Base-by-base conservation (phyloP, 495 filamentous ascomycete species). In the Daldinia grandis region DNA sequence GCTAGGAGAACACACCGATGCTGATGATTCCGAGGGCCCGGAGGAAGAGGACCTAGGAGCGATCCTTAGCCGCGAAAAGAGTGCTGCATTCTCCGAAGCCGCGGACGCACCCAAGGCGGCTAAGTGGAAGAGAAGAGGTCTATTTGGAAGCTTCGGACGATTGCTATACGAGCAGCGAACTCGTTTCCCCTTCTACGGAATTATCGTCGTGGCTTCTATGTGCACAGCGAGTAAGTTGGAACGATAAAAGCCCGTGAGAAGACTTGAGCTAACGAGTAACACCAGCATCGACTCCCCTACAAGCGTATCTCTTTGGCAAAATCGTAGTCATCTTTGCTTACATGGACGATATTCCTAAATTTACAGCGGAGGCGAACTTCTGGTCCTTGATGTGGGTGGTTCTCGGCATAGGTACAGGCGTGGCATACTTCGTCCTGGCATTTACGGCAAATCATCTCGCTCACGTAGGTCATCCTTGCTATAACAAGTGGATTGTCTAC, bases 371-470 rank as follows among this genome's bases (percentile, higher is more conserved):
- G 33, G 76, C 75, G 5, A 77, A 76, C 10, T 85, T 84, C 68
- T 85, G 83, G 83, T 76, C 80, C 25, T 74, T 82, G 74, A 85
- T 85, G 80, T 85, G 81, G 81, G 68, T 80, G 19, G 59, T 81
- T 7, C 76, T 85, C 30, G 82, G 80, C 1, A 78, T 78, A n/a
- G 74, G 67, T 5, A 66, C 81, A 4, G 82, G 82, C 3, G 0
- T 76, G 7, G 64, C 77, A 19, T 84, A 83, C 73, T 81, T 82
- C 74, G 24, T 78, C 53, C 75, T 81, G 1, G 70, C 68, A 0
- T 76, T 67, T 10, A 72, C 76, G 10, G 68, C 81, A 0, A 82
- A 73, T 6, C 71, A 73, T 47, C 47, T 83, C 25, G 80, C 83
- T 68, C 69, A 74, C 27, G 76, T 78, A 69, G 31, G 76, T 74